phyloP scores from a whole-genome alignment of 148 eudicot genomes.

The Arbutus unedo region DNA sequence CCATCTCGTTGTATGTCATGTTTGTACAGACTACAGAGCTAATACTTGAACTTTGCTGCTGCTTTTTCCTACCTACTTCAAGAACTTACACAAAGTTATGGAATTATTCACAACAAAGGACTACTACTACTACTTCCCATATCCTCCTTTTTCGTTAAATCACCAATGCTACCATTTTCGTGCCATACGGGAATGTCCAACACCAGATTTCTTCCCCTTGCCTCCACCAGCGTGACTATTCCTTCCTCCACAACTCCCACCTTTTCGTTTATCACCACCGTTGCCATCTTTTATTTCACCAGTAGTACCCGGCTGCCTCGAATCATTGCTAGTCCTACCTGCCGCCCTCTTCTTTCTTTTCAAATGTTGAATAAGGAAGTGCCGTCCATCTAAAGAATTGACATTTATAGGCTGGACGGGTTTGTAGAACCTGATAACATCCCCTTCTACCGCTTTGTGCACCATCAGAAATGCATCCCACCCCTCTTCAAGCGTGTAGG shows the following conservation, averaged over 20 bases:
- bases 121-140: not conserved
- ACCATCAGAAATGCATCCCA: no score
- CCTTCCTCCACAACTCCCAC: not conserved
- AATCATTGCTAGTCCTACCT: not conserved
- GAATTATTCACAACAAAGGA: no score
- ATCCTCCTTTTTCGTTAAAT: not conserved
- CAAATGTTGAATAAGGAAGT: not conserved
- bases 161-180: not conserved
- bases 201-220: not conserved
- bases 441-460: no score
- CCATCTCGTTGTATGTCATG: no score
- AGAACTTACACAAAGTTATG: no score
- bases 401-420: not conserved
- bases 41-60: no score
- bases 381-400: not conserved
- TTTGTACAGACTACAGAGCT: no score
- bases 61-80: no score
- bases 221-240: not conserved
- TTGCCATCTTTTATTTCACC: not conserved
- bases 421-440: not conserved
- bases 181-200: not conserved
- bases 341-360: not conserved
- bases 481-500: no score
- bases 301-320: not conserved
- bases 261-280: not conserved